These are phyloP conservation scores for Poronia punctata DNA, from an alignment of 495 filamentous ascomycete genomes.

Conservation along the genomic window DNA sequence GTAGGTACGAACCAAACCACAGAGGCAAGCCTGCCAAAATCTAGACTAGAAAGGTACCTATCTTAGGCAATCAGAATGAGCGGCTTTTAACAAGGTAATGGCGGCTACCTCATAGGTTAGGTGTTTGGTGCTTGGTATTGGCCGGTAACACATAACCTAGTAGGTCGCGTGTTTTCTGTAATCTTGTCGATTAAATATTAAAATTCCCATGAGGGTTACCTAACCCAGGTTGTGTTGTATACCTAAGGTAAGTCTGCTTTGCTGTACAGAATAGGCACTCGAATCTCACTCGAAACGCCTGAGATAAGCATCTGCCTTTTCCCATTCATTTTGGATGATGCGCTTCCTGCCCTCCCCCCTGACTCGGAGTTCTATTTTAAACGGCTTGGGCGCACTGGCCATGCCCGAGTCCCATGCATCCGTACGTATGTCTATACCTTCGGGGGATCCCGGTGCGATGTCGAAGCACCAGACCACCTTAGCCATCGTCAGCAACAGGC, in stretches of 20 bases:
- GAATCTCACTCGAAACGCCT: slow-evolving; percentile 1
- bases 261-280: neutral
- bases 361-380: neutral
- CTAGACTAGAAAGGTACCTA: too few species aligned
- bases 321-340: slow-evolving; percentile 6
- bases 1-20: too few species aligned
- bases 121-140: too few species aligned
- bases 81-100: too few species aligned
- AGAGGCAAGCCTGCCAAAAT: too few species aligned
- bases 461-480: slow-evolving; percentile 15
- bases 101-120: too few species aligned
- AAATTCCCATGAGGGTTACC: neutral
- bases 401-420: neutral
- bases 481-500: slow-evolving; percentile 14
- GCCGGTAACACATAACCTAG: neutral
- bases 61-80: too few species aligned
- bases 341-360: slow-evolving; percentile 1
- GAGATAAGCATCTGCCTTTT: slow-evolving; percentile 3
- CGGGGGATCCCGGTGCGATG: slow-evolving; percentile 1
- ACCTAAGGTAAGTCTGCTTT: neutral
- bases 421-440: slow-evolving; percentile 5
- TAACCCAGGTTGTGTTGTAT: neutral
- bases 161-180: neutral
- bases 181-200: neutral
- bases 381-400: slow-evolving; percentile 1